Evolutionary conservation across 2,329 filamentous ascomycete genomes (phyloP).

Genomic region (Diaporthe citriasiana): DNA sequence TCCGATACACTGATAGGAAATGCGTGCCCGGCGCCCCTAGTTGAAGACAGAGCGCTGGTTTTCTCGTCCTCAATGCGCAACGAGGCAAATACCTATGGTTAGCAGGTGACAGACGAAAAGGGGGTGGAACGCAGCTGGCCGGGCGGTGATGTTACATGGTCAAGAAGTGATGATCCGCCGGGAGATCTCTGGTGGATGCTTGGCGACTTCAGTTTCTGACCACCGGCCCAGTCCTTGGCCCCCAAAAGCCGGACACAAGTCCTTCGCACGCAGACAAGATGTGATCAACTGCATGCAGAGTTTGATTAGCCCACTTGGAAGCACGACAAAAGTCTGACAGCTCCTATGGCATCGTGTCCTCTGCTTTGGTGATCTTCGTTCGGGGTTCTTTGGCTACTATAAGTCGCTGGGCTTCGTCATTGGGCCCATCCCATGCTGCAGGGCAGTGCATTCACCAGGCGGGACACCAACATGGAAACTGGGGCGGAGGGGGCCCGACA

Average conservation of each 20-base stretch:
- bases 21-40: neutral
- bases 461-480: neutral
- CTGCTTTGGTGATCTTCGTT: constrained; percentile 1
- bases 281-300: constrained; percentile 35
- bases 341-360: neutral
- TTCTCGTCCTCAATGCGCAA: neutral
- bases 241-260: constrained; percentile 17
- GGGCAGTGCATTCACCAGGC: constrained; percentile 29
- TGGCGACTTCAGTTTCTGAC: constrained; percentile 17
- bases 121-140: constrained; percentile 15
- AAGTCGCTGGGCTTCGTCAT: neutral
- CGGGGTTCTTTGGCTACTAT: neutral
- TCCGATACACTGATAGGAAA: neutral
- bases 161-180: constrained; percentile 21
- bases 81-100: neutral
- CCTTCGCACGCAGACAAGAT: constrained; percentile 11
- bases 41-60: neutral
- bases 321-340: constrained; percentile 10
- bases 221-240: constrained; percentile 28
- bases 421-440: constrained; percentile 22
- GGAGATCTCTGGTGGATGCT: constrained; percentile 38
- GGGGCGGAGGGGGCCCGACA: constrained; percentile 11
- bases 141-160: constrained; percentile 23
- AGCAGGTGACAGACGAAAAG: neutral
- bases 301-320: neutral